Conservation (phyloP, 257 asterid species). For the Scutellaria baicalensis region DNA sequence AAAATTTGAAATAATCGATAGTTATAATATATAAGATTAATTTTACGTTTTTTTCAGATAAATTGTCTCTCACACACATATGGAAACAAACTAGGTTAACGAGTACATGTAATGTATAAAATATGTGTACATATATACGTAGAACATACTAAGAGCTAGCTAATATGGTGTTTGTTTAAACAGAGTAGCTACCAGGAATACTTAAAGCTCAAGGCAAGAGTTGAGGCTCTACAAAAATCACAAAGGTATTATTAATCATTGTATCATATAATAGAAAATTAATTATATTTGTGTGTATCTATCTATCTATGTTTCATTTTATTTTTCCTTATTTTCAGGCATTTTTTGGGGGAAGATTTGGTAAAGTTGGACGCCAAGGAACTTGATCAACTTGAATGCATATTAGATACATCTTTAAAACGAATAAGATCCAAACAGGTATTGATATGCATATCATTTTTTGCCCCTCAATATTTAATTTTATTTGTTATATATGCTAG, state of each 20-base stretch:
- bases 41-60: too few species aligned
- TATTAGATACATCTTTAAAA: constrained; percentile 42
- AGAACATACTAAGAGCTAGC: not conserved
- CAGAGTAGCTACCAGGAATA: constrained; percentile 49
- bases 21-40: too few species aligned
- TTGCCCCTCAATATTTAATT: not conserved
- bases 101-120: too few species aligned
- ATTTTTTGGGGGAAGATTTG: constrained; percentile 61
- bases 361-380: constrained; percentile 35
- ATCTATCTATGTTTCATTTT: not conserved
- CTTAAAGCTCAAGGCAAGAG: constrained; percentile 48
- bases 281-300: not conserved
- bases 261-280: not conserved
- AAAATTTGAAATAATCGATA: too few species aligned
- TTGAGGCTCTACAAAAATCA: constrained; percentile 45
- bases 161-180: not conserved
- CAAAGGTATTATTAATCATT: constrained; percentile 43
- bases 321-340: constrained; percentile 19
- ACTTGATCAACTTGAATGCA: constrained; percentile 49
- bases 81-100: too few species aligned
- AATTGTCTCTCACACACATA: too few species aligned
- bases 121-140: too few species aligned
- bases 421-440: constrained; percentile 48
- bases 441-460: not conserved
- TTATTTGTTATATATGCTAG: too few species aligned